Evolutionary conservation across 2,329 filamentous ascomycete species (phyloP).

Genomic region (Verticillium klebahnii): DNA sequence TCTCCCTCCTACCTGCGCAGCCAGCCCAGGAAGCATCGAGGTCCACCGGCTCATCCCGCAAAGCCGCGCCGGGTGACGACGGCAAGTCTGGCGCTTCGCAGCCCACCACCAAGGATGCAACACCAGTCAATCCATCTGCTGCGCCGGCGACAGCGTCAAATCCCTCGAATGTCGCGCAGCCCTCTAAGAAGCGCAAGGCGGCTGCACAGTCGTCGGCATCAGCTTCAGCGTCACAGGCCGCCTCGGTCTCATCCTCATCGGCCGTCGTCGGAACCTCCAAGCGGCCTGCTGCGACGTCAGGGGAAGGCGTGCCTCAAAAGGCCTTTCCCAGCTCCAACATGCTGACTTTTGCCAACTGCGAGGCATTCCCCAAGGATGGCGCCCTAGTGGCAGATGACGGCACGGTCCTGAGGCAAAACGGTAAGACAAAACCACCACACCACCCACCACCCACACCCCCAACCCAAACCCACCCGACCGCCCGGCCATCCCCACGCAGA

Average conservation of each 20-base stretch:
- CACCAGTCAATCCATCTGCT: conserved; percentile 14
- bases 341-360: conserved; percentile 72
- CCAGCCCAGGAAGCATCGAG: conserved; percentile 29
- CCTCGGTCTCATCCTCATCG: conserved; percentile 11
- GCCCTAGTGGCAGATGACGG: conserved; percentile 88
- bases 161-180: conserved; percentile 34
- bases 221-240: background rate
- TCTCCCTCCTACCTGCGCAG: conserved; percentile 33
- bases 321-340: conserved; percentile 70
- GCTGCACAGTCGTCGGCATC: conserved; percentile 25
- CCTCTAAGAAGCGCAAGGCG: conserved; percentile 84
- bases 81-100: conserved; percentile 28
- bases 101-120: conserved; percentile 31
- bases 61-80: conserved; percentile 33
- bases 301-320: conserved; percentile 15
- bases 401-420: conserved; percentile 76
- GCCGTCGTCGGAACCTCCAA: conserved; percentile 23
- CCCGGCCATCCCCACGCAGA: background rate
- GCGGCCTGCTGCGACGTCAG: conserved; percentile 32
- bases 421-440: conserved; percentile 48
- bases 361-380: conserved; percentile 54
- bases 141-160: conserved; percentile 42
- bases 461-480: background rate
- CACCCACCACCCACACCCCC: background rate
- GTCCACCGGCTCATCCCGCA: conserved; percentile 32